Evolutionary conservation across 163 green algal genomes (phyloP).

Genomic region (Scenedesmus sp.): DNA sequence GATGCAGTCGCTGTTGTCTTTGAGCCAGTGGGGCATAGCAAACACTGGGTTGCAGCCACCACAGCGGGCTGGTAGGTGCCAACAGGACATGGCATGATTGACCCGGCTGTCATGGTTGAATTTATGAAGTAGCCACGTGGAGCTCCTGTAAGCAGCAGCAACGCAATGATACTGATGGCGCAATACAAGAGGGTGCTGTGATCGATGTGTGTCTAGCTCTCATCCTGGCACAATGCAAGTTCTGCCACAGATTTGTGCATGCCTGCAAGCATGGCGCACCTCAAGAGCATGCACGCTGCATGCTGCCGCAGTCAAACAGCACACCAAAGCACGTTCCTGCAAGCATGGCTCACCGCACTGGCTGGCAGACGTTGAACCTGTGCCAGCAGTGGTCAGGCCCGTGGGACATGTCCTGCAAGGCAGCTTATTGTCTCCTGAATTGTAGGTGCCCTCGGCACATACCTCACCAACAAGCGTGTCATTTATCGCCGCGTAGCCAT

Average conservation of each 20-base stretch:
- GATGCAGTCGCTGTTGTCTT: slow-evolving; percentile 1
- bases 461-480: not conserved
- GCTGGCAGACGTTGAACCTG: not conserved
- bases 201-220: no score
- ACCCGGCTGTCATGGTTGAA: not conserved
- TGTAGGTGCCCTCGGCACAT: not conserved
- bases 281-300: not conserved
- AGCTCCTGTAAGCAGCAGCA: not conserved
- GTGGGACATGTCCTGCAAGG: not conserved
- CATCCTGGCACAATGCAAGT: no score
- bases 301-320: not conserved
- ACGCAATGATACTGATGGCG: not conserved
- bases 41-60: not conserved
- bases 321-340: not conserved
- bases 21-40: not conserved
- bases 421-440: not conserved
- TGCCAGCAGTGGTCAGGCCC: not conserved
- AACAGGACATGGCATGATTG: not conserved
- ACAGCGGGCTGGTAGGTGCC: not conserved
- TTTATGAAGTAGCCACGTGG: not conserved
- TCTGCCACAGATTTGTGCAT: not conserved
- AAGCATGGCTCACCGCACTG: not conserved
- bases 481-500: not conserved
- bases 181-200: no score
- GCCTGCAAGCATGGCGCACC: not conserved